Conservation (phyloP, 2,329 filamentous ascomycete species). For the Stagonosporopsis tanaceti region DNA sequence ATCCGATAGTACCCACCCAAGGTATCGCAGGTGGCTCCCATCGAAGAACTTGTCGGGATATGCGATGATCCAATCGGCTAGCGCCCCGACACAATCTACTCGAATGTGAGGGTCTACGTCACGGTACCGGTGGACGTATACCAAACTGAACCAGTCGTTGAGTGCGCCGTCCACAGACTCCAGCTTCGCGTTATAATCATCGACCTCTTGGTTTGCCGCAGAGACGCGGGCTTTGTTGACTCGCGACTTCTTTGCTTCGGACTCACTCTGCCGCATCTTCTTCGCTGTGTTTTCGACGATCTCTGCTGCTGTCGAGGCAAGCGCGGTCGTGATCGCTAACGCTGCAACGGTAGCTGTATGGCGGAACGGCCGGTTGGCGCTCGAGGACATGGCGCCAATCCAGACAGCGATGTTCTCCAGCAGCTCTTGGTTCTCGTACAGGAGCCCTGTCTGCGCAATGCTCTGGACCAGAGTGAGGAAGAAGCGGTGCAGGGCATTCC, state of each 20-base stretch:
- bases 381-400: constrained; percentile 90
- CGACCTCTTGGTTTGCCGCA: constrained; percentile 75
- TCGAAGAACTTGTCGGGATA: constrained; percentile 91
- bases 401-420: constrained; percentile 90
- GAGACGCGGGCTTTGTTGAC: constrained; percentile 81
- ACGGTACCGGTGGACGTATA: constrained; percentile 95
- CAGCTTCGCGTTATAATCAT: constrained; percentile 73
- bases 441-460: constrained; percentile 79
- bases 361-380: constrained; percentile 84
- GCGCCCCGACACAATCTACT: constrained; percentile 83
- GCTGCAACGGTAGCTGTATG: constrained; percentile 91
- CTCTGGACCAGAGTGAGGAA: constrained; percentile 78
- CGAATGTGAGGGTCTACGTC: constrained; percentile 91
- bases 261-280: constrained; percentile 79
- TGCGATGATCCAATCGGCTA: constrained; percentile 87
- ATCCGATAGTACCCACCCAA: constrained; percentile 96
- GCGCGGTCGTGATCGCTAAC: constrained; percentile 77
- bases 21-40: constrained; percentile 86
- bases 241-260: constrained; percentile 74
- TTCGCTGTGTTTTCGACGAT: constrained; percentile 77
- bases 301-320: constrained; percentile 76
- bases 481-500: constrained; percentile 78
- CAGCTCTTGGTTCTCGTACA: constrained; percentile 79
- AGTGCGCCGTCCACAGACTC: constrained; percentile 75
- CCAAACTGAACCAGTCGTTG: constrained; percentile 86